Evolutionary conservation across 495 filamentous ascomycete genomes (phyloP).

Genomic region (Lophium mytilinum): DNA sequence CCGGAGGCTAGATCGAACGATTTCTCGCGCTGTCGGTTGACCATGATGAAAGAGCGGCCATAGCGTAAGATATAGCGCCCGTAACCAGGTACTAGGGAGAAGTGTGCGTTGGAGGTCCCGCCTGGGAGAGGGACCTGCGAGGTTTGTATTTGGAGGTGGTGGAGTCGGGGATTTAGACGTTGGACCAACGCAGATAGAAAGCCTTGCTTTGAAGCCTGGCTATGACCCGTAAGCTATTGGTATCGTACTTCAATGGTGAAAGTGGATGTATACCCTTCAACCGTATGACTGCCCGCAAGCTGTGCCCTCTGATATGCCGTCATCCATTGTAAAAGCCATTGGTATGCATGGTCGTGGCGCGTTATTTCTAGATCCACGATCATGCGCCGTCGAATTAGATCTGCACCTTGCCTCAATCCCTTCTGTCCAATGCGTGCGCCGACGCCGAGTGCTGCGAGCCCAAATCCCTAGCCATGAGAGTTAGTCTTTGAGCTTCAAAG

Average conservation of each 20-base stretch:
- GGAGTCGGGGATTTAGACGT: conserved; percentile 54
- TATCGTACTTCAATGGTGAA: conserved; percentile 1
- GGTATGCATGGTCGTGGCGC: conserved; percentile 84
- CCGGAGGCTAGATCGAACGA: conserved; percentile 65
- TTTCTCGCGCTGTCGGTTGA: conserved; percentile 76
- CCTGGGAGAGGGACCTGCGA: conserved; percentile 50
- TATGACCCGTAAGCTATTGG: conserved; percentile 20
- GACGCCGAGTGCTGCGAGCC: conserved; percentile 79
- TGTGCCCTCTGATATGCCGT: conserved; percentile 64
- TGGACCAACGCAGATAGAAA: conserved; percentile 46
- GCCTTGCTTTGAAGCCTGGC: conserved; percentile 29
- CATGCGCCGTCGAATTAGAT: conserved; percentile 71
- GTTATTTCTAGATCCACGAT: conserved; percentile 93
- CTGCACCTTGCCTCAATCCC: conserved; percentile 57
- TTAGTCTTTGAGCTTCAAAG: conserved; percentile 1
- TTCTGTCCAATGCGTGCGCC: conserved; percentile 66
- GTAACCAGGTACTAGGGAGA: conserved; percentile 82
- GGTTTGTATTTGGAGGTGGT: conserved; percentile 63
- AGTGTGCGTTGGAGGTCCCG: conserved; percentile 66
- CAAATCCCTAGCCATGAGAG: conserved; percentile 51
- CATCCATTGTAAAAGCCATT: conserved; percentile 92
- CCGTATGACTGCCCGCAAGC: conserved; percentile 34
- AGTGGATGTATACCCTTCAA: conserved; percentile 10
- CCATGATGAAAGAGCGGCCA: conserved; percentile 73
- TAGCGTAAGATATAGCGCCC: conserved; percentile 82